Conservation (phyloP, 768 basidiomycete genomes). For the Calocybe cyanea region DNA sequence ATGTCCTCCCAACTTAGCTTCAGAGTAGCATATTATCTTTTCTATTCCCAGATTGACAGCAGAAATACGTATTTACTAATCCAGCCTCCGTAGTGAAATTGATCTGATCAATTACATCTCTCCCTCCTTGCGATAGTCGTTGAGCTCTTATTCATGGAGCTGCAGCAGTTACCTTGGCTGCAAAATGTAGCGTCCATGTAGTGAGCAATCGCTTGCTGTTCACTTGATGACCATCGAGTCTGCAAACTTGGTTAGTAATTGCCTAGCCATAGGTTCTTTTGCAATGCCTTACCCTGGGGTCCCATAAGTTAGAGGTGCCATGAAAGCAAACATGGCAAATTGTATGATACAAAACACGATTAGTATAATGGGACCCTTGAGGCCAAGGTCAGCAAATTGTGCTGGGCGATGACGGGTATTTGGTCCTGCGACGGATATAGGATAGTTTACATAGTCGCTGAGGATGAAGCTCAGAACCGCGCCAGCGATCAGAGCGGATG, state of each 20-base stretch:
- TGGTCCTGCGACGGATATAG: conserved; percentile 68
- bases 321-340: conserved; percentile 65
- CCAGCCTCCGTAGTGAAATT: conserved; percentile 8
- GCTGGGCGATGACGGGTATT: conserved; percentile 47
- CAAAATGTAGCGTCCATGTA: conserved; percentile 94
- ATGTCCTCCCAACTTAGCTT: neutral
- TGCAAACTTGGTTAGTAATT: conserved; percentile 28
- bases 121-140: too few relatives aligned
- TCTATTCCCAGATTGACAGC: neutral
- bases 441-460: conserved; percentile 89
- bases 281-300: conserved; percentile 77
- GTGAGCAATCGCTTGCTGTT: conserved; percentile 79
- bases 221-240: conserved; percentile 82
- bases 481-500: conserved; percentile 89
- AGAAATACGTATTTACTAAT: conserved; percentile 15
- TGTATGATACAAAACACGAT: conserved; percentile 55
- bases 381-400: conserved; percentile 71
- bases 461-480: conserved; percentile 87
- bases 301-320: conserved; percentile 92
- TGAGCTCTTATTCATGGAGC: too few relatives aligned
- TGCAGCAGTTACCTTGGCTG: conserved; percentile 52
- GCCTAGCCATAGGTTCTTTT: conserved; percentile 1
- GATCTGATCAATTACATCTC: conserved; percentile 1
- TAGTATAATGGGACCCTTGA: conserved; percentile 68
- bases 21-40: neutral